Percentiles rank a stretch among this genome's conserved stretches.
These are phyloP conservation scores for Sequoiadendron giganteum DNA, from an alignment of 75 land plant species.

Conservation along the genomic window DNA sequence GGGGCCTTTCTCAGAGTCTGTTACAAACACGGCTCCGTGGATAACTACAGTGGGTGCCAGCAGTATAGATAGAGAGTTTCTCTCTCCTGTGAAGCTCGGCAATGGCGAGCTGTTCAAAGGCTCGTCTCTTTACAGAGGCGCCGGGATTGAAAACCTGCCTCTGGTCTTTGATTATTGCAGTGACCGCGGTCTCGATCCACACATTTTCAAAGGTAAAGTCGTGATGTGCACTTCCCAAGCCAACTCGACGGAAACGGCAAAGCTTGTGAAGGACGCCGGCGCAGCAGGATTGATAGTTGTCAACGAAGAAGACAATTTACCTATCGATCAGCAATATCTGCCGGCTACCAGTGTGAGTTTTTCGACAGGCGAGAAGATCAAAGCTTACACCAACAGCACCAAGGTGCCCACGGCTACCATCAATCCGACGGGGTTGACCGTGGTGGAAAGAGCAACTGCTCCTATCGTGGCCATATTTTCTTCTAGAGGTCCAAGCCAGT, in stretches of 20 bases:
- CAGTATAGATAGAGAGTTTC: constrained; percentile 18
- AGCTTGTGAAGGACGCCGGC: not conserved
- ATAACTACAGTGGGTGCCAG: constrained; percentile 22
- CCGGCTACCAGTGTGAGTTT: constrained; percentile 28
- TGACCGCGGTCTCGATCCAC: constrained; percentile 18
- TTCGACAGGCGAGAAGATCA: constrained; percentile 9
- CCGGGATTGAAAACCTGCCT: not conserved
- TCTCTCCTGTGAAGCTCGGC: constrained; percentile 8
- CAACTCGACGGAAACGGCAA: constrained; percentile 17
- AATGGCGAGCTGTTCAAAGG: constrained; percentile 8
- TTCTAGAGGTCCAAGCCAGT: constrained; percentile 30
- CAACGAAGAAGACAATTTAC: constrained; percentile 31
- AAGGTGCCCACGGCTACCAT: constrained; percentile 40
- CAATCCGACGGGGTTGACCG: constrained; percentile 44
- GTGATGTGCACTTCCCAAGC: constrained; percentile 16
- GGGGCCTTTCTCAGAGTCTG: not conserved
- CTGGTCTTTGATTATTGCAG: constrained; percentile 13
- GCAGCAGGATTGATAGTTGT: constrained; percentile 17
- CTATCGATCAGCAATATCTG: constrained; percentile 29
- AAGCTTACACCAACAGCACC: constrained; percentile 16
- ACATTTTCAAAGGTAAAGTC: constrained; percentile 24
- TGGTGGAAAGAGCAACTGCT: constrained; percentile 46
- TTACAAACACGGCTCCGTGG: constrained; percentile 23
- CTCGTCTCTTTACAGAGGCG: not conserved
- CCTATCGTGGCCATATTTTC: constrained; percentile 35